Conservation (phyloP, 345 rosid species). For the Arabidopsis suecica region DNA sequence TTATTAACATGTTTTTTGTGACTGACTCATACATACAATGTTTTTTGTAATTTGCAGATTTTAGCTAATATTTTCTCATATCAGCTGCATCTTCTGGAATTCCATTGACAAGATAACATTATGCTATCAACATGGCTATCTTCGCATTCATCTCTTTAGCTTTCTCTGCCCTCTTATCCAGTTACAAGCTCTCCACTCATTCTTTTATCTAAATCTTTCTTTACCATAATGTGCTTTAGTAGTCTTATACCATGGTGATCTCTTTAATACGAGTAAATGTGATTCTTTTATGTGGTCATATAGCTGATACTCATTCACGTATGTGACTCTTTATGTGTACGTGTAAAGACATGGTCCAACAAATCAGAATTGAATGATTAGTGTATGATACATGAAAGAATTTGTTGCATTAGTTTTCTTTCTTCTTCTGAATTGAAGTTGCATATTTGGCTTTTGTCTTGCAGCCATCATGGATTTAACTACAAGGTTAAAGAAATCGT, state of each 20-base stretch:
- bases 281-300: conserved; percentile 24
- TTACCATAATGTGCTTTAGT: conserved; percentile 24
- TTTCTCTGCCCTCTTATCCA: conserved; percentile 70
- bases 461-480: too few species aligned
- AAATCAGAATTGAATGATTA: too few species aligned
- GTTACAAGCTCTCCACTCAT: conserved; percentile 72
- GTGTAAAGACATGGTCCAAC: too few species aligned
- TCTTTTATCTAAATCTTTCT: conserved; percentile 51
- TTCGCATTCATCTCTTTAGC: conserved; percentile 70
- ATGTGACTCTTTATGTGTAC: background rate
- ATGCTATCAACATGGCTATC: conserved; percentile 79
- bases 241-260: background rate
- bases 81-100: conserved; percentile 79
- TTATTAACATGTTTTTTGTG: too few species aligned
- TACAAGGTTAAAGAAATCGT: too few species aligned
- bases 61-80: conserved; percentile 62
- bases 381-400: too few species aligned
- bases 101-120: conserved; percentile 71
- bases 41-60: conserved; percentile 47
- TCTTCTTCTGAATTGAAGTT: too few species aligned
- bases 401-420: too few species aligned
- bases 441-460: too few species aligned
- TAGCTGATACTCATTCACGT: background rate
- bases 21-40: too few species aligned
- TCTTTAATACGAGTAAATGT: conserved; percentile 30